Evolutionary conservation across 352 stramenopile species (phyloP), one percentile per base, ranked within the genome.

Genomic region (Lagenidium sp.): DNA sequence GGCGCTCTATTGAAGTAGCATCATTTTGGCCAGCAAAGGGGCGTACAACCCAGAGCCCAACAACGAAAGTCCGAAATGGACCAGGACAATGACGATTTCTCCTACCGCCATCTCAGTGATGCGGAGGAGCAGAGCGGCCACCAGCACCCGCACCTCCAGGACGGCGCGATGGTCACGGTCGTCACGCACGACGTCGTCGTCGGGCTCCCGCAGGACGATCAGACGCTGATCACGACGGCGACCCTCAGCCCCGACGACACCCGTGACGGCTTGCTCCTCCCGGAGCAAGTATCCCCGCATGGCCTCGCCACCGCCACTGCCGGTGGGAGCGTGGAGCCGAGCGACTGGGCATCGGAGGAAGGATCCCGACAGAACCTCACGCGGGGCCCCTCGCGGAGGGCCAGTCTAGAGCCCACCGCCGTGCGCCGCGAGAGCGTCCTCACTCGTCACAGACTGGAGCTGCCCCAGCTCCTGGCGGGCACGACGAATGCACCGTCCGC

Each of bases 281-380:
- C 51, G 0, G 51, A 60, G 35, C 21, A 30, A 18, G 15, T 12
- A 3, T 20, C 23, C 21, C 13, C 25, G 28, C 28, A 32, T 11
- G 19, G 10, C 7, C 13, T 13, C 7, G 6, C 6, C 5, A 49
- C 19, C 31, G 5, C n/a, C 11, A 7, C 7, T 15, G 21, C 10
- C 11, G 21, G 13, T 0, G 51, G 32, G 6, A 28, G 53, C n/a
- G 24, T 25, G 3, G 53, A 56, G 41, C 53, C 53, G 6, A 50
- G 22, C 19, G 53, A 62, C 37, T 62, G 53, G 53, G 47, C 46
- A 5, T 62, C 53, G 3, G 53, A 62, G 13, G 53, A 62, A 53
- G 45, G 47, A 12, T 36, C 26, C 3, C 36, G 36, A 13, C 53
- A 52, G 31, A 36, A 39, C 18, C 13, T 20, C 7, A 47, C 42